Percentiles rank a stretch among this genome's conserved stretches.
Evolutionary conservation across 768 basidiomycete genomes (phyloP).

Genomic region (Suillus weaverae): DNA sequence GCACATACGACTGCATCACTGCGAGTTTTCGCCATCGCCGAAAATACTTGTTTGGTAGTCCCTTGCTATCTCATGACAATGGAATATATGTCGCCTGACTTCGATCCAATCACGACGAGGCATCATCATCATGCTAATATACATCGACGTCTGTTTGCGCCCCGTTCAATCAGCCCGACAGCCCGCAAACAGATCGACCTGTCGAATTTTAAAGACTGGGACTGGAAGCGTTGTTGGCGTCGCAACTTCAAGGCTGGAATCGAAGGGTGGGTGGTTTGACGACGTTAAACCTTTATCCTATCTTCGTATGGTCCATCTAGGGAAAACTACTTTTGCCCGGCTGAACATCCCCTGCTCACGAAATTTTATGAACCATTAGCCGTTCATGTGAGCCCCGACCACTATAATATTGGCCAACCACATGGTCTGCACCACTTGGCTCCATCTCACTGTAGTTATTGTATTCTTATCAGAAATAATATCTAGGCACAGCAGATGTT

Average conservation of each 20-base stretch:
- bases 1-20: background rate
- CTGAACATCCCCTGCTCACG: background rate
- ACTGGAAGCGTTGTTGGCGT: background rate
- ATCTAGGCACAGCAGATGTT: background rate
- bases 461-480: background rate
- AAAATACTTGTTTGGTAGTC: background rate
- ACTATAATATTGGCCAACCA: background rate
- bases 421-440: background rate
- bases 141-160: background rate
- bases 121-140: background rate
- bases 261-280: background rate
- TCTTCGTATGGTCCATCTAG: background rate
- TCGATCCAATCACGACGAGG: background rate
- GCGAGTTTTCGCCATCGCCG: background rate
- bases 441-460: background rate
- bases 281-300: slow-evolving; percentile 1
- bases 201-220: background rate
- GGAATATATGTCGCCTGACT: background rate
- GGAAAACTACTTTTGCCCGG: background rate
- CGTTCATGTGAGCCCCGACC: background rate
- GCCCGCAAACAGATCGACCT: background rate
- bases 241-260: background rate
- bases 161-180: background rate
- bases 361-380: slow-evolving; percentile 1
- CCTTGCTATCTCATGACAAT: background rate